A percentile compares a stretch with the other conserved stretches of the same genome.
These are phyloP conservation scores for Hysterangium stoloniferum DNA, from an alignment of 768 basidiomycete genomes.

Conservation along the genomic window DNA sequence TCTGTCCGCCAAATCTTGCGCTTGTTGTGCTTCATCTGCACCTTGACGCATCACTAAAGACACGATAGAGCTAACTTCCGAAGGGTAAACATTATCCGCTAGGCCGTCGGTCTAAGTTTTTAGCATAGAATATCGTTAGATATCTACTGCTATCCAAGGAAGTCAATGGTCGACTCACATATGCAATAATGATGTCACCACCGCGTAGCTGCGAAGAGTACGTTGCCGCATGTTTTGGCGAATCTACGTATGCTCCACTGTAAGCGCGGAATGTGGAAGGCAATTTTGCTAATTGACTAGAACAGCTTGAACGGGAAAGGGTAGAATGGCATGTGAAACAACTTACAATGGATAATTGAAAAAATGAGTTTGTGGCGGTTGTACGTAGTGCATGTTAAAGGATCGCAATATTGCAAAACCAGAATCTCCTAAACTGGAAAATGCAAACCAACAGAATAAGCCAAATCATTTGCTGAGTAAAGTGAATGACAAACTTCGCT, in stretches of 20 bases:
- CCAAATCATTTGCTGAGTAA: background rate
- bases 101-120: conserved; percentile 51
- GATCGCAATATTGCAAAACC: conserved; percentile 20
- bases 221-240: conserved; percentile 34
- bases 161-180: conserved; percentile 27
- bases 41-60: conserved; percentile 51
- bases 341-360: conserved; percentile 42
- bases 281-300: conserved; percentile 31
- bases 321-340: conserved; percentile 22
- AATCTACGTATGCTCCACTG: conserved; percentile 26
- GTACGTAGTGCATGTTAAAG: conserved; percentile 15
- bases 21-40: conserved; percentile 50
- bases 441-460: background rate
- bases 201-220: conserved; percentile 42
- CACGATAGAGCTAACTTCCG: conserved; percentile 66
- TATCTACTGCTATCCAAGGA: background rate
- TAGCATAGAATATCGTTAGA: conserved; percentile 4
- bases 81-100: conserved; percentile 53
- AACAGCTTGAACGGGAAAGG: background rate
- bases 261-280: conserved; percentile 19
- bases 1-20: conserved; percentile 64
- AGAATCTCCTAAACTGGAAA: conserved; percentile 19
- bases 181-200: conserved; percentile 45
- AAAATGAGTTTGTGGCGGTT: conserved; percentile 34
- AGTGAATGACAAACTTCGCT: conserved; percentile 51